Base-by-base conservation (phyloP, 495 filamentous ascomycete genomes). In the Tuber indicum region DNA sequence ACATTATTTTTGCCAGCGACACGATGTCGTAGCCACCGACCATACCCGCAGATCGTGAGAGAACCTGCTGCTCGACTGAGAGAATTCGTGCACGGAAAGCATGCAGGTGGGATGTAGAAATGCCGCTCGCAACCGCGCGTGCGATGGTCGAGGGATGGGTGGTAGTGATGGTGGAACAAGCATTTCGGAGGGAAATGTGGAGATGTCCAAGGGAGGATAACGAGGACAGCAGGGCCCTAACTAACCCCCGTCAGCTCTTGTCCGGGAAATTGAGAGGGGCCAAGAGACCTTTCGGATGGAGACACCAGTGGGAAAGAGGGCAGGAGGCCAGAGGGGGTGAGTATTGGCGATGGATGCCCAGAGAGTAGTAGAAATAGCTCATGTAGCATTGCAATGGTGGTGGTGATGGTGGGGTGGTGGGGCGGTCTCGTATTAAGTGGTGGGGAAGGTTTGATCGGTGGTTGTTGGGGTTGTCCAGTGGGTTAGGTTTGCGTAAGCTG, bases 361-460 rank as follows among this genome's bases (percentile, higher is more conserved):
- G 94, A 96, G 84, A 99, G 91, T 83, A 93, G 93, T 84, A 99
- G 91, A 81, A 99, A 89, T 85, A 99, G 91, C 86, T 99, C 96
- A 87, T 98, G 95, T 83, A 98, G 91, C 95, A 98, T 98, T 85
- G 84, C 87, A 80, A 45, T 49, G 71, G 73, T 76, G 52, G 70
- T 52, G 45, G 45, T 4, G 45, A 17, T 62, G 23, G 23, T 52
- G 49, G 46, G 49, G 73, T 72, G 74, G 79, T 76, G 75, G 75
- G 58, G 62, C 26, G 4, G 16, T 66, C 26, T 66, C 0, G 12
- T 36, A 66, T 36, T 12, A 66, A 66, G 58, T 36, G 58, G 58
- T 66, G 58, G 58, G 58, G 58, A 32, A 36, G 58, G 58, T 66
- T 66, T 17, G 14, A 26, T 66, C 26, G n/a, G 58, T 36, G 58